phyloP scores from a whole-genome alignment of 192 early-diverging fungal genomes.

The Coemansia sp. region DNA sequence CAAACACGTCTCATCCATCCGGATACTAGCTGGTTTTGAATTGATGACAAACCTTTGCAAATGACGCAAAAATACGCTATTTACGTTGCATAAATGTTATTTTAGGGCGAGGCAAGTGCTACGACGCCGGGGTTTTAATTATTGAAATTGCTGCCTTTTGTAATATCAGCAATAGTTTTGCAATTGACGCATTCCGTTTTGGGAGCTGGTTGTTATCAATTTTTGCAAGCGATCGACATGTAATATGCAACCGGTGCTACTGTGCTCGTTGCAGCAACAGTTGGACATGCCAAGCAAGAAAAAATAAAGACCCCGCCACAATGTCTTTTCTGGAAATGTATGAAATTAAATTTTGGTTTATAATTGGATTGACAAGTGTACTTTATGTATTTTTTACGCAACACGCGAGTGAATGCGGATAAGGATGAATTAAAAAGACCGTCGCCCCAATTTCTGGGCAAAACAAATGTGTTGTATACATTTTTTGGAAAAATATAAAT shows the following conservation, averaged over 20 bases:
- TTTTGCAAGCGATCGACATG: background rate
- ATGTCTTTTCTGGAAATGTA: background rate
- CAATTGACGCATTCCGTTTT: background rate
- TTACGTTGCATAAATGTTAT: background rate
- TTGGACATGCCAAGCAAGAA: background rate
- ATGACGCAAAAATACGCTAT: background rate
- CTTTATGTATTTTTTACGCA: background rate
- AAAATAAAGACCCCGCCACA: background rate
- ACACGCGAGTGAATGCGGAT: background rate
- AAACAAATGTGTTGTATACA: too few species aligned
- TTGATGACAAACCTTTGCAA: background rate
- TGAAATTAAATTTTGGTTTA: background rate
- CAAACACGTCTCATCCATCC: slow-evolving; percentile 15
- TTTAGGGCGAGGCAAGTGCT: too few species aligned
- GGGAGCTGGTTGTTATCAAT: background rate
- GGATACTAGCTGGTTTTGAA: background rate
- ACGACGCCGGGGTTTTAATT: background rate
- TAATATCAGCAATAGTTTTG: background rate
- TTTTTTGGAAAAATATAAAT: background rate
- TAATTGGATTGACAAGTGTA: background rate
- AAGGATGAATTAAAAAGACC: background rate
- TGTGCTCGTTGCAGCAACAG: background rate
- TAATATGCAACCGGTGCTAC: background rate
- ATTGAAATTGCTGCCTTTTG: background rate
- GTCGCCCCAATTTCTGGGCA: background rate